Evolutionary conservation across 2,329 filamentous ascomycete species (phyloP), one percentile per base, ranked within the genome.

Genomic region (Elsinoe arachidis): DNA sequence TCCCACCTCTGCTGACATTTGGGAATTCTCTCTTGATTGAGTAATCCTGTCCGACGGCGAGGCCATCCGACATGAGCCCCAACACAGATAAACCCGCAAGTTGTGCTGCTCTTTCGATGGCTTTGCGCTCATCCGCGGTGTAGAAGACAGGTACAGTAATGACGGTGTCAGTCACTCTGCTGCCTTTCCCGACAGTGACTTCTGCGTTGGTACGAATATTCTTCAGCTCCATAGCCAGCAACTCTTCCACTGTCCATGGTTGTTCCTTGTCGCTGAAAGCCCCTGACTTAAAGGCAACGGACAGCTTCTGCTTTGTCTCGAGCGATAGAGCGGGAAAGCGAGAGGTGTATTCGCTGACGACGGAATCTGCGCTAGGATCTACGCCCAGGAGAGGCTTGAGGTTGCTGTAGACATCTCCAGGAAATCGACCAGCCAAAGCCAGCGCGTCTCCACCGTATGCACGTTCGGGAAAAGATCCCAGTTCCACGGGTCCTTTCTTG

Each of bases 171-270:
- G 84, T 85, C 49, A 97, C 83, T 58, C 77, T 77, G 55, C 81
- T 84, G 17, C 83, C 87, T 60, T 87, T 83, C 30, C 89, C 90
- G 59, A 91, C 90, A 66, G 95, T 74, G 46, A 77, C 75, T 74
- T 96, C 90, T 12, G 93, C 93, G 67, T 96, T 97, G 69, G 84
- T 84, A 70, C 87, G 87, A 65, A 97, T 84, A 72, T 89, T 93
- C 77, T 95, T 88, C 63, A 99, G 79, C 74, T 97, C 85, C 93
- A 99, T 99, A 51, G 91, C 91, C 68, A 99, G 74, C 63, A 99
- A 78, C 75, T 99, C 93, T 75, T 99, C 93, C 0, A 97, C 86
- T 66, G 88, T 81, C 68, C 84, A 86, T 14, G 76, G 72, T 59
- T 77, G 74, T 63, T 80, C 78, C 52, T 82, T 84, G 61, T 88